phyloP scores from a whole-genome alignment of 768 basidiomycete genomes.

The Lactarius pseudohatsudake region DNA sequence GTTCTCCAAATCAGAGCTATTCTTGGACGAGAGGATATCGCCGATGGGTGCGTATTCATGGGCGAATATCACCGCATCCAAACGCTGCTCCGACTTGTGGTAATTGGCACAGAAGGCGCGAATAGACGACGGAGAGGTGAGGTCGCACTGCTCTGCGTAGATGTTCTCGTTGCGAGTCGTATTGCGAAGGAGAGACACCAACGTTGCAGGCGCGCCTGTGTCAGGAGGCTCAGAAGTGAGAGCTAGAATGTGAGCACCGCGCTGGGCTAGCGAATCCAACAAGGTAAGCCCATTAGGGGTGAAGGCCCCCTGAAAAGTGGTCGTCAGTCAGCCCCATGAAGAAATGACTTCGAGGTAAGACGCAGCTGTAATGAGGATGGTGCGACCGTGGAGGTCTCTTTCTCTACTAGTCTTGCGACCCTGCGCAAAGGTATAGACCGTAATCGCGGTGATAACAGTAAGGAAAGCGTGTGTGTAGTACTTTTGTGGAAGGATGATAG shows the following conservation, averaged over 20 bases:
- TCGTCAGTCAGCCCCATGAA: background rate
- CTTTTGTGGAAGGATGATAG: slow-evolving; percentile 50
- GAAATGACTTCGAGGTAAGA: slow-evolving; percentile 11
- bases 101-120: slow-evolving; percentile 69
- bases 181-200: slow-evolving; percentile 65
- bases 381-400: slow-evolving; percentile 70
- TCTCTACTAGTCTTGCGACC: slow-evolving; percentile 72
- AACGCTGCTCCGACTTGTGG: slow-evolving; percentile 56
- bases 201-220: slow-evolving; percentile 51
- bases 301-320: slow-evolving; percentile 61
- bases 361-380: slow-evolving; percentile 68
- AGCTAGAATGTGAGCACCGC: slow-evolving; percentile 79
- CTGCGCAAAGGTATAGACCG: slow-evolving; percentile 61
- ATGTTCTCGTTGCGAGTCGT: slow-evolving; percentile 74
- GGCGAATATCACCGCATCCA: slow-evolving; percentile 78
- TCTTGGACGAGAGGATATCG: slow-evolving; percentile 37
- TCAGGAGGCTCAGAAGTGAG: slow-evolving; percentile 62
- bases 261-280: slow-evolving; percentile 61
- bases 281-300: slow-evolving; percentile 71
- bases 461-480: slow-evolving; percentile 57
- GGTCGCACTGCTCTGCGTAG: slow-evolving; percentile 76
- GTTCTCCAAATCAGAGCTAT: slow-evolving; percentile 35
- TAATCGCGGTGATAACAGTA: slow-evolving; percentile 45
- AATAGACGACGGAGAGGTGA: slow-evolving; percentile 63
- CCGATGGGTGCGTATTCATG: slow-evolving; percentile 77